Evolutionary conservation across 768 basidiomycete genomes (phyloP), one percentile per base, ranked within the genome.

Genomic region (Kwoniella sp.): DNA sequence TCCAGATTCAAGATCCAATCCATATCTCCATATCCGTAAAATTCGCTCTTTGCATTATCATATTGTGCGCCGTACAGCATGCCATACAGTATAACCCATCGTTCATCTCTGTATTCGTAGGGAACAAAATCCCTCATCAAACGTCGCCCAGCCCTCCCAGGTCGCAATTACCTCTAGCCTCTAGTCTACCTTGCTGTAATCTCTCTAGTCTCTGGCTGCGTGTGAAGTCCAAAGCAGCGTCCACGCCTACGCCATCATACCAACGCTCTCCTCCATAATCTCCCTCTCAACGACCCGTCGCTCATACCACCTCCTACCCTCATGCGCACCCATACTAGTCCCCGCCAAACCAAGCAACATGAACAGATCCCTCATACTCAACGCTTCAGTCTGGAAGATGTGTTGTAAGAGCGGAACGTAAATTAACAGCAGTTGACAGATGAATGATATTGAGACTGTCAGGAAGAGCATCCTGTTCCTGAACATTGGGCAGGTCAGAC

Each of bases 371-470:
- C 84, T 80, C 37, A 82, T 55, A 30, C 84, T 82, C 15, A 98
- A 82, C 13, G 91, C 87, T 65, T 89, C 91, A 26, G 95, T 97
- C 82, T 97, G 93, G 85, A 97, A 98, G 57, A 97, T 84, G 54
- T 85, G 83, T 80, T 98, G 95, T 85, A 96, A 86, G 69, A 92
- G 83, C 0, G 93, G 90, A 56, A 97, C 85, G 74, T 98, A 98
- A 60, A 98, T 86, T 66, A 97, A 83, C 25, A 85, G 85, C 30
- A 98, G 86, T 81, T 95, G 90, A 46, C 88, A 88, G 66, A 93
- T 37, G 75, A 91, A 88, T 24, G 94, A 96, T 59, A 90, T 83
- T 3, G 88, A 89, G 51, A 96, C 91, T 0, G 95, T 97, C 67
- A 87, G 83, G 66, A 95, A 81, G 62, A 97, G 84, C 91, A 97